phyloP scores from a whole-genome alignment of 2,329 filamentous ascomycete species.

The Trichoderma sp. region DNA sequence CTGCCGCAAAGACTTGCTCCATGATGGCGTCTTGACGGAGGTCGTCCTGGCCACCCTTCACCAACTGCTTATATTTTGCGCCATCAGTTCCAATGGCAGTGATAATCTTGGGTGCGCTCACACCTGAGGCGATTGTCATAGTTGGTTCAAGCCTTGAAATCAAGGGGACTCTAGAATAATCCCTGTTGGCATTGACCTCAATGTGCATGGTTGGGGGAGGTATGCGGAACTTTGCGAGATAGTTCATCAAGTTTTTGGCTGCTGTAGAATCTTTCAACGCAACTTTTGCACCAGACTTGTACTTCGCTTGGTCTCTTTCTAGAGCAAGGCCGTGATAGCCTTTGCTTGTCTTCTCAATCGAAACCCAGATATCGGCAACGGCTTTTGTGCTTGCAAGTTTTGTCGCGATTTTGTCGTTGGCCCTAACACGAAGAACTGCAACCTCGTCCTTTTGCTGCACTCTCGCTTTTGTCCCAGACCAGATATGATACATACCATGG shows the following conservation, averaged over 20 bases:
- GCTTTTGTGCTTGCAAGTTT: conserved; percentile 53
- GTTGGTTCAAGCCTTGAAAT: conserved; percentile 68
- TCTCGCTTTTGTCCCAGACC: conserved; percentile 71
- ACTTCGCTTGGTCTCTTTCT: conserved; percentile 60
- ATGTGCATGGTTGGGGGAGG: conserved; percentile 90
- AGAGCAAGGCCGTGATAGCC: conserved; percentile 62
- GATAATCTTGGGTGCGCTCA: conserved; percentile 92
- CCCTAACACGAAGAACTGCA: conserved; percentile 68
- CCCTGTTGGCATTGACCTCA: conserved; percentile 65
- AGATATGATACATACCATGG: conserved; percentile 96
- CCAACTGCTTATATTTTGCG: conserved; percentile 77
- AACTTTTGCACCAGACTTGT: conserved; percentile 66
- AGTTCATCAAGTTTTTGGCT: conserved; percentile 61
- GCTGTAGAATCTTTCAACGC: conserved; percentile 60
- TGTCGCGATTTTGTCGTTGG: conserved; percentile 66
- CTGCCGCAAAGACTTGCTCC: conserved; percentile 98
- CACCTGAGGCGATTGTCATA: conserved; percentile 82
- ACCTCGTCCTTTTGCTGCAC: conserved; percentile 70
- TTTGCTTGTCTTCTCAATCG: conserved; percentile 71
- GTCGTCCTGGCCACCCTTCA: conserved; percentile 95
- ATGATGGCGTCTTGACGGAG: conserved; percentile 96
- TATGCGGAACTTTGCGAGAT: conserved; percentile 63
- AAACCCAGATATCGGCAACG: conserved; percentile 60
- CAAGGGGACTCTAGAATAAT: conserved; percentile 76
- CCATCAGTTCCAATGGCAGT: conserved; percentile 79